Percentiles rank a stretch among this genome's conserved stretches.
These are phyloP conservation scores for Colletotrichum simmondsii DNA, from an alignment of 2,329 filamentous ascomycete genomes.

Conservation along the genomic window DNA sequence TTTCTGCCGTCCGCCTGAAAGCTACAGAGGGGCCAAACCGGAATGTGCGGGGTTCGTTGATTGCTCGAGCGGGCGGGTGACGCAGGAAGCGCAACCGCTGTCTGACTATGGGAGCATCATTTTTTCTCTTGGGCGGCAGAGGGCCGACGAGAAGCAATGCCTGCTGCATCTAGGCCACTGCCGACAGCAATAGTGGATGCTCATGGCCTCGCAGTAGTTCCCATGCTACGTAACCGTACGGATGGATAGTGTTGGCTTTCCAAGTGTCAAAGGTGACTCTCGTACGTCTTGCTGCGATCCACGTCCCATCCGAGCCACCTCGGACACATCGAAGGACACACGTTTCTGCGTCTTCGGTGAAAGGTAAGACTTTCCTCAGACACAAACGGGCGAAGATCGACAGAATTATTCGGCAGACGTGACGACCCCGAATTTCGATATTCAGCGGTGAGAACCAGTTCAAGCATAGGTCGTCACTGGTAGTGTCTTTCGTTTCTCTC, in stretches of 20 bases:
- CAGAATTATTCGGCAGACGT: not conserved
- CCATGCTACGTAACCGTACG: not conserved
- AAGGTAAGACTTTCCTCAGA: not conserved
- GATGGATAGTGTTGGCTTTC: not conserved
- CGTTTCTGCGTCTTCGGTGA: not conserved
- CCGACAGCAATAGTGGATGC: not conserved
- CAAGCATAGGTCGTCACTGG: slow-evolving; percentile 7
- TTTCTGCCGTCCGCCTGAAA: not conserved
- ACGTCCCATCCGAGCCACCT: not conserved
- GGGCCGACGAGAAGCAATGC: slow-evolving; percentile 16
- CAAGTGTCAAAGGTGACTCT: not conserved
- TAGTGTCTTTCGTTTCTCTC: slow-evolving; percentile 3
- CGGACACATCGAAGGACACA: not conserved
- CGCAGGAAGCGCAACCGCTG: not conserved
- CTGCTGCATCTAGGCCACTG: slow-evolving; percentile 9
- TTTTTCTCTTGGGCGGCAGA: not conserved
- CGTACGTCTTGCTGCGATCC: not conserved
- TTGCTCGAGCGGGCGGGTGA: not conserved
- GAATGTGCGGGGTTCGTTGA: not conserved
- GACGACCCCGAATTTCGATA: slow-evolving; percentile 20
- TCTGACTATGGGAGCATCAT: not conserved
- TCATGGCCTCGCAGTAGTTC: not conserved
- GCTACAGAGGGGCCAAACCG: not conserved
- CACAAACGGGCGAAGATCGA: slow-evolving; percentile 2
- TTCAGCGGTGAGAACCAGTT: slow-evolving; percentile 13